Evolutionary conservation across 2,329 filamentous ascomycete genomes (phyloP), one percentile per base, ranked within the genome.

Genomic region (Diaporthe nobilis): DNA sequence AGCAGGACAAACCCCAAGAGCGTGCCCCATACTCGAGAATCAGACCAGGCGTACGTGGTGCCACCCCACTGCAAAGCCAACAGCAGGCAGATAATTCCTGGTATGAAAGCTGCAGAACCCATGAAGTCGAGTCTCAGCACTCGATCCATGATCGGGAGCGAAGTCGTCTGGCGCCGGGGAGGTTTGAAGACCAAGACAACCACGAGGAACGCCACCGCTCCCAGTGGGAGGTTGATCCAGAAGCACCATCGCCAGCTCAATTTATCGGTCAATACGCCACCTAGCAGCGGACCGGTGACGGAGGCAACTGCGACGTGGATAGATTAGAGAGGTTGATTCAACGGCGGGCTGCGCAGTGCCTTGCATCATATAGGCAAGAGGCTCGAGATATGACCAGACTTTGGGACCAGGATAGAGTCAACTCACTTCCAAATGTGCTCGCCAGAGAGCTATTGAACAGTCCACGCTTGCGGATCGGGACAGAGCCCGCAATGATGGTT

Each of bases 31-130:
- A 89, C 84, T 17, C 83, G 85, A 31, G 77, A 78, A 81, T 84
- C 85, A 72, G 81, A 84, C 90, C 90, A 92, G 8, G 88, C 65
- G 73, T 88, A 87, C 28, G 86, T 80, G 53, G 85, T 83, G 10
- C 90, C 90, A 10, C 89, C 90, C 87, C 88, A 91, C 79, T 91
- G 87, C 55, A 91, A 82, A 12, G 89, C 89, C 8, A 92, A 37
- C 12, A 58, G 55, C 31, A 58, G 55, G 55, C 55, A 58, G 9
- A 58, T 37, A 1, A 37, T 58, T 22, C 55, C 55, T 12, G 55
- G 55, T 4, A 58, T 58, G 31, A 58, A 58, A 3, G 31, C 28
- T 5, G 28, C 17, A 22, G 55, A 58, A 4, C 90, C 89, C 12
- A 85, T 58, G 12, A 89, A 80, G 78, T 91, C 90, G 63, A 91